Evolutionary conservation across 2,329 filamentous ascomycete genomes (phyloP).

Genomic region (Raffaelea albimanens): DNA sequence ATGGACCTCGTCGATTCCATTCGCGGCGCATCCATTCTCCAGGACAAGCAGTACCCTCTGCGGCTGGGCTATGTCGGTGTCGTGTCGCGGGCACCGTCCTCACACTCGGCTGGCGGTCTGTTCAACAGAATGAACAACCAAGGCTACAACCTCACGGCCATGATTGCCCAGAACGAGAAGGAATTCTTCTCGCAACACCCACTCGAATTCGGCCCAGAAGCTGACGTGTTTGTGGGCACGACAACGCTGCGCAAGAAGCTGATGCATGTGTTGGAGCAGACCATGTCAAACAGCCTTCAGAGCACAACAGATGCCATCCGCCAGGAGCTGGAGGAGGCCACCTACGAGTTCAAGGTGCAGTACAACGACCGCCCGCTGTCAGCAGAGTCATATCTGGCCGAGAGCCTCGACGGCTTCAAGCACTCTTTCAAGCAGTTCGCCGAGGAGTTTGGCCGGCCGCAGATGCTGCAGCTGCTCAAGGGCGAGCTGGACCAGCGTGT

Average conservation of each 20-base stretch:
- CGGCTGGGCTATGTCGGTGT: conserved; percentile 95
- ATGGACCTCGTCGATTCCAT: conserved; percentile 91
- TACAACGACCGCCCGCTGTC: conserved; percentile 95
- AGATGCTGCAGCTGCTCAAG: conserved; percentile 86
- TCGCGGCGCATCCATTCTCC: conserved; percentile 69
- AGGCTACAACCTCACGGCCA: conserved; percentile 60
- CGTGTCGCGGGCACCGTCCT: conserved; percentile 69
- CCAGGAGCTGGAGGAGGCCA: conserved; percentile 91
- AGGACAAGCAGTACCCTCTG: conserved; percentile 86
- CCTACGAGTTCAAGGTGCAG: conserved; percentile 98
- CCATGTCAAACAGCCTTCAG: conserved; percentile 88
- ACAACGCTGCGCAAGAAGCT: conserved; percentile 84
- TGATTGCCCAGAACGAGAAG: conserved; percentile 82
- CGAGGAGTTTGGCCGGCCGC: conserved; percentile 76
- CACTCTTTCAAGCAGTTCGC: conserved; percentile 94
- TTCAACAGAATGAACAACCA: conserved; percentile 54
- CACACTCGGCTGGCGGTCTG: conserved; percentile 38
- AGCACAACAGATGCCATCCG: conserved; percentile 85
- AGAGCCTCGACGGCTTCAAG: conserved; percentile 92
- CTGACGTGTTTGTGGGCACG: conserved; percentile 71
- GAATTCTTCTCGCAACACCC: conserved; percentile 80
- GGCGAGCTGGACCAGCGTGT: conserved; percentile 90
- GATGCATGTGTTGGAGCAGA: conserved; percentile 94
- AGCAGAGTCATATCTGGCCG: conserved; percentile 91
- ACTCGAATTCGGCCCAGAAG: conserved; percentile 63